Evolutionary conservation across 2,329 filamentous ascomycete genomes (phyloP), one percentile per base, ranked within the genome.

Genomic region (Trichoderma simmonsii): DNA sequence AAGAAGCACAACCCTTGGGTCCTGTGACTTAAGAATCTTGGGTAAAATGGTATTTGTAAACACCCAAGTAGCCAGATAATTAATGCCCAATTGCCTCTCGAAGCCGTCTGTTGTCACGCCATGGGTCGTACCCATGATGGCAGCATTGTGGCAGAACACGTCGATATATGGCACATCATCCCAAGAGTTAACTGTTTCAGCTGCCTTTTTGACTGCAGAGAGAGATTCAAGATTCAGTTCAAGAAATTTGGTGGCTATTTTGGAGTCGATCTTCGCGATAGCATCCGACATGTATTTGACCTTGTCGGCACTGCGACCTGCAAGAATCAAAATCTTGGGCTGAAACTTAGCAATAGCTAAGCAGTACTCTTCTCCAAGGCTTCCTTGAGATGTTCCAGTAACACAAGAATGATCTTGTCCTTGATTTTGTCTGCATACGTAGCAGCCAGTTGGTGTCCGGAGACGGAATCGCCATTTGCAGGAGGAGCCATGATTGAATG

Each of bases 121-220:
- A 4, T 57, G 81, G 21, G 79, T 77, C 4, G 74, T 72, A 5
- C 76, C 80, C 81, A 84, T 84, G 24, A 85, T 74, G 12, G 79
- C 84, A 1, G 84, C 84, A 69, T 82, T 85, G 74, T 85, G 84
- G 71, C 85, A 75, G 11, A 86, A 72, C 18, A 85, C 79, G 6
- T 76, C 69, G 76, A 81, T 81, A 4, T 76, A 75, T 4, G 81
- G 75, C 4, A 74, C 70, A 67, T 73, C 71, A 12, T 66, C 59
- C 72, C 72, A 74, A 8, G 34, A 30, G 18, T 72, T 72, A 1
- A 83, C 81, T 0, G 80, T 79, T 0, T 75, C 74, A 0, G 83
- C 83, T 0, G 81, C 81, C 2, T 76, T 73, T 18, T 81, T 79
- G n/a, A 85, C 81, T 1, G 79, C 76, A 18, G 75, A 75, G 48